Percentiles rank a stretch among this genome's conserved stretches.
Evolutionary conservation across 2,329 filamentous ascomycete genomes (phyloP).

Genomic region (Fusarium solani-melongenae): DNA sequence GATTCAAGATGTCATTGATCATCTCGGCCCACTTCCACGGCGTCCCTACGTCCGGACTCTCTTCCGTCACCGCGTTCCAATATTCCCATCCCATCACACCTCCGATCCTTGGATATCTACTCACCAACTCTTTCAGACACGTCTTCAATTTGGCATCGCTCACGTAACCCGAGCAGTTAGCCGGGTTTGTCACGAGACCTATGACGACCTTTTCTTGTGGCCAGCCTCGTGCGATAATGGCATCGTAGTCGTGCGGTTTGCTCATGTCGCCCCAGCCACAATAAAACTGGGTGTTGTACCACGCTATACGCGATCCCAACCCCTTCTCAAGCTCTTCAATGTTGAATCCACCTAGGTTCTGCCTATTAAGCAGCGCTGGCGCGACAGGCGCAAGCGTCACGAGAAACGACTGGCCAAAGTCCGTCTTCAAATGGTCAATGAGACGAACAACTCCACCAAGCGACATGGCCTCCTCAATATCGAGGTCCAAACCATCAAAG

Average conservation of each 20-base stretch:
- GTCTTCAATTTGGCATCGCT: conserved; percentile 56
- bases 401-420: conserved; percentile 76
- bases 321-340: conserved; percentile 77
- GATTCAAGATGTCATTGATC: conserved; percentile 40
- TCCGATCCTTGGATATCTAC: conserved; percentile 74
- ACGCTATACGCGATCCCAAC: conserved; percentile 72
- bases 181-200: conserved; percentile 80
- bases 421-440: conserved; percentile 72
- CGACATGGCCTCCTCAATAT: conserved; percentile 80
- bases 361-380: conserved; percentile 67
- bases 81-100: conserved; percentile 95
- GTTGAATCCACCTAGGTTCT: conserved; percentile 80
- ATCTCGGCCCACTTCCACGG: conserved; percentile 80
- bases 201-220: conserved; percentile 76
- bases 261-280: conserved; percentile 78
- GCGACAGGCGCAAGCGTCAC: conserved; percentile 85
- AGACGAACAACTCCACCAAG: conserved; percentile 72
- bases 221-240: conserved; percentile 72
- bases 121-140: conserved; percentile 53
- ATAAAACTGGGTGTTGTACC: conserved; percentile 92
- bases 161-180: conserved; percentile 68
- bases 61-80: conserved; percentile 75
- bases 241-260: conserved; percentile 55
- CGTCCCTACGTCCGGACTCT: conserved; percentile 40
- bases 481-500: conserved; percentile 77